Evolutionary conservation across 129 eudicot genomes (phyloP), one percentile per base, ranked within the genome.

Genomic region (Deinandra increscens): DNA sequence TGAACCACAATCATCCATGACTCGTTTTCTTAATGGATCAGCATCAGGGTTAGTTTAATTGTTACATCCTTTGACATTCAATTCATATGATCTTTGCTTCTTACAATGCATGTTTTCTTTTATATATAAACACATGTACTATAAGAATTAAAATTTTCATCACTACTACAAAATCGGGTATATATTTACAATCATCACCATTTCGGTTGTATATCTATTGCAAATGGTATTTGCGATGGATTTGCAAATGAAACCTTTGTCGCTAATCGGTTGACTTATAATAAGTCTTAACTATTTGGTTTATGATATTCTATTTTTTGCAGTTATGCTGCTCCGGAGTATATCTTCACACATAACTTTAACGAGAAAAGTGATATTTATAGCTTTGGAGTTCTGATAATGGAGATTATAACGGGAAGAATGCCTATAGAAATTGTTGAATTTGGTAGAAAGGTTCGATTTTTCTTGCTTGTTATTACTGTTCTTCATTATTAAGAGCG

Each of bases 351-450:
- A 0, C 51, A 33, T 7, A 39, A 7, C 33, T 54, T 72, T 10
- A 50, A 78, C 8, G 83, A 77, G 70, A 85, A 77, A 54, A 80
- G 54, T 7, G 87, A 85, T 56, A 82, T 85, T 68, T 80, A 86
- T 69, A 86, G 88, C 69, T 79, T 83, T 31, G 88, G 88, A 12
- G 61, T 86, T 46, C 74, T 86, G 44, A 64, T 86, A 37, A 80
- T 83, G 81, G 88, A 86, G 80, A 83, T 86, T 9, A 44, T 86
- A 61, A 65, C 85, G 0, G 91, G 88, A 36, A 83, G 49, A 71
- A 55, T 75, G 19, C 44, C 82, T 2, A 49, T 72, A 29, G 72
- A 66, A 33, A 38, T 64, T 22, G 37, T 9, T 6, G 70, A 46
- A 61, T 63, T 42, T 0, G 78, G 76, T 64, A 45, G n/a, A 60